Conservation (phyloP, 106 monocot species). For the Cymbidium sinense region DNA sequence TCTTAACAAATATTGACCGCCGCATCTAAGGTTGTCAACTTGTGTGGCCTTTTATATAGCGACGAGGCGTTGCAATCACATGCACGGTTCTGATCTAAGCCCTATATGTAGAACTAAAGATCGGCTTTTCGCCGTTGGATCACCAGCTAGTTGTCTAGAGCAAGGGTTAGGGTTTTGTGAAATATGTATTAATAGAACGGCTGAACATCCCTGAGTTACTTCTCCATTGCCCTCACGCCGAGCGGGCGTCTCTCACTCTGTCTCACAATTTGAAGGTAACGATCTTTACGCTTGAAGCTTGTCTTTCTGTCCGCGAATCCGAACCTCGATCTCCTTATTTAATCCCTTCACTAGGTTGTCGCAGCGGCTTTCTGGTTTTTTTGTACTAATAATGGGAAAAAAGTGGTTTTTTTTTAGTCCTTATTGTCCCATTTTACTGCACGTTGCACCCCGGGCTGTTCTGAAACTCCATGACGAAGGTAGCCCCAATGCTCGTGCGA, state of each 20-base stretch:
- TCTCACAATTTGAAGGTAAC: not conserved
- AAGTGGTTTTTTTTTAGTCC: too few relatives aligned
- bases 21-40: too few relatives aligned
- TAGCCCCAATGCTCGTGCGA: slow-evolving; percentile 23
- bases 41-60: not conserved
- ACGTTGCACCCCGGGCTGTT: slow-evolving; percentile 5
- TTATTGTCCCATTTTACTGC: not conserved
- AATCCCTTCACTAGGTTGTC: not conserved
- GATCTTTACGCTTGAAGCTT: not conserved
- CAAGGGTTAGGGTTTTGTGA: slow-evolving; percentile 2
- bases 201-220: not conserved
- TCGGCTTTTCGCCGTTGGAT: not conserved
- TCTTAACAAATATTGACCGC: too few relatives aligned
- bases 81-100: not conserved
- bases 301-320: not conserved
- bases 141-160: not conserved
- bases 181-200: not conserved
- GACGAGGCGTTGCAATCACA: not conserved
- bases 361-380: not conserved
- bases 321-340: not conserved
- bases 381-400: not conserved
- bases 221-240: not conserved
- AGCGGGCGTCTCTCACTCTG: too few relatives aligned
- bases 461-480: not conserved
- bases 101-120: not conserved